These are phyloP conservation scores for Pythium sp. DNA, from an alignment of 352 stramenopile species.

Conservation along the genomic window DNA sequence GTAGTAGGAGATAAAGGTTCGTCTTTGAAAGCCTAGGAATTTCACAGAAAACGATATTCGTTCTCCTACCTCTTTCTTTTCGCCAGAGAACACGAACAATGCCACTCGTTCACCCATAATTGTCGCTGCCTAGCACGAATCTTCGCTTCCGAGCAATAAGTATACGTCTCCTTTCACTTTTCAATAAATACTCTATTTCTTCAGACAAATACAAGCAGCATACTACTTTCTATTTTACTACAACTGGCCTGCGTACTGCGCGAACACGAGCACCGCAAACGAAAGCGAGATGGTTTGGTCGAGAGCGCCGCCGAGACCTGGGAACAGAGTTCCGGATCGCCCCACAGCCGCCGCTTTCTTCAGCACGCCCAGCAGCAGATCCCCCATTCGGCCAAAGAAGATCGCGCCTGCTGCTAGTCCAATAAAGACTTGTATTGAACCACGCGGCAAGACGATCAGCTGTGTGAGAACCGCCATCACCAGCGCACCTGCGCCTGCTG, in stretches of 20 bases:
- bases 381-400: conserved; percentile 76
- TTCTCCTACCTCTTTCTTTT: too few relatives aligned
- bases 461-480: conserved; percentile 5
- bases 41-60: too few relatives aligned
- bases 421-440: conserved; percentile 12
- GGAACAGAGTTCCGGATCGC: conserved; percentile 89
- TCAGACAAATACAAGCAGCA: neutral
- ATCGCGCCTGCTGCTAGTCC: conserved; percentile 63
- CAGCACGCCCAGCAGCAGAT: conserved; percentile 89
- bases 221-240: neutral
- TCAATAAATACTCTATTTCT: too few relatives aligned
- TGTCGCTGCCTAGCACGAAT: too few relatives aligned
- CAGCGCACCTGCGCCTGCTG: neutral
- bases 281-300: conserved; percentile 89
- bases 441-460: neutral
- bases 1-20: too few relatives aligned
- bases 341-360: conserved; percentile 89
- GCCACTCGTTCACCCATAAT: too few relatives aligned
- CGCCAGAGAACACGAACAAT: too few relatives aligned
- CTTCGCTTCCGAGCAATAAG: too few relatives aligned
- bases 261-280: conserved; percentile 48
- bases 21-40: too few relatives aligned
- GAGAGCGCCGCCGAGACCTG: conserved; percentile 89
- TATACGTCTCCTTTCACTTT: too few relatives aligned
- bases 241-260: conserved; percentile 10